Evolutionary conservation across 2,329 filamentous ascomycete genomes (phyloP).

Genomic region (Paracorniculantispora psalliotae): DNA sequence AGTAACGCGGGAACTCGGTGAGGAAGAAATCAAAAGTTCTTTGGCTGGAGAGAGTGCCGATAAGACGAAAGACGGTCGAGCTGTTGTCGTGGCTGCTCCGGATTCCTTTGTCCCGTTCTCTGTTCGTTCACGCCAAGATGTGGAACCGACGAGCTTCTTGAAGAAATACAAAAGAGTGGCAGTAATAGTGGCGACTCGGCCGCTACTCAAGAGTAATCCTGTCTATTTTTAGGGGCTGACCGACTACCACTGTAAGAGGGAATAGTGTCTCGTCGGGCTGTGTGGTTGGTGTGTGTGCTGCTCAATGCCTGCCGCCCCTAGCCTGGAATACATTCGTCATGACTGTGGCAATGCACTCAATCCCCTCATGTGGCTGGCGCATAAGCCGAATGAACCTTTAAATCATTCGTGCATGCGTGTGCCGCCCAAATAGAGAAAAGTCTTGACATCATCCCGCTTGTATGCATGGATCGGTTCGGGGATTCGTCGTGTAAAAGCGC

Average conservation of each 20-base stretch:
- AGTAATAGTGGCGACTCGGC: background rate
- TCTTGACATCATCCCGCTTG: background rate
- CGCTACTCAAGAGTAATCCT: background rate
- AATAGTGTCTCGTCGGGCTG: background rate
- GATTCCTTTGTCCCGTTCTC: background rate
- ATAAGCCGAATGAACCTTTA: background rate
- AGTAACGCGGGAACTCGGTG: background rate
- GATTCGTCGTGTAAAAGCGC: background rate
- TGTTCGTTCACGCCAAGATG: background rate
- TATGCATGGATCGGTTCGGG: background rate
- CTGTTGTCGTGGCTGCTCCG: background rate
- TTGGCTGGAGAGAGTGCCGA: no score
- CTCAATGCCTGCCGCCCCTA: background rate
- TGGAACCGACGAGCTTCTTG: background rate
- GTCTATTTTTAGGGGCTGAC: conserved; percentile 6
- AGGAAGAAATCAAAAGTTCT: background rate
- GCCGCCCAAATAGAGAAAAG: background rate
- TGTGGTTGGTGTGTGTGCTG: background rate
- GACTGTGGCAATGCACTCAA: conserved; percentile 1
- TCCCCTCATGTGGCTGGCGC: background rate
- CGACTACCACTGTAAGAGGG: background rate
- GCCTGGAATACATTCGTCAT: background rate
- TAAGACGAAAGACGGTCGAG: background rate
- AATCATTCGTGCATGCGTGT: background rate
- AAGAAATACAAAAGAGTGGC: background rate